A percentile compares a stretch with the other conserved stretches of the same genome.
These are phyloP conservation scores for Cryphonectria parasitica DNA, from an alignment of 2,329 filamentous ascomycete genomes.

Conservation along the genomic window DNA sequence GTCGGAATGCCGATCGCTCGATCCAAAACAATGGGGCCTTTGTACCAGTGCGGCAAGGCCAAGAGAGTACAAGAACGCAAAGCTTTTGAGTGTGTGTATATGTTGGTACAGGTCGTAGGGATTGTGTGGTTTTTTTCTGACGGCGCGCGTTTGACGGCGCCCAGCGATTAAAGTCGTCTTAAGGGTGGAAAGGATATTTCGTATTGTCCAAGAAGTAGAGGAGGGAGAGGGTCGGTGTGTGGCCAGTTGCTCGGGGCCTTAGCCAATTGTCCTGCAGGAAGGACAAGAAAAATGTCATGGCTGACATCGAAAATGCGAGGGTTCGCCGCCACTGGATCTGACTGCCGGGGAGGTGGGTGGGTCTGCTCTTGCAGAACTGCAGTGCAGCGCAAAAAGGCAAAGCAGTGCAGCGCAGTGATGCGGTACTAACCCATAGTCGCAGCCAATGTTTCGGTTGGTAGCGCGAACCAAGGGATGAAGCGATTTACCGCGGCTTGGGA, in stretches of 20 bases:
- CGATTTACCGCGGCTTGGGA: constrained; percentile 41
- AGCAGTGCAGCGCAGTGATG: background rate
- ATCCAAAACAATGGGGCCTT: constrained; percentile 26
- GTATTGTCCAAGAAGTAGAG: constrained; percentile 22
- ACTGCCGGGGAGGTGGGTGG: constrained; percentile 8
- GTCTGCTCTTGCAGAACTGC: background rate
- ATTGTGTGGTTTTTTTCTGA: background rate
- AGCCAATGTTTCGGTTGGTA: constrained; percentile 27
- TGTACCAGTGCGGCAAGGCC: constrained; percentile 13
- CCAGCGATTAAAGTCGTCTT: constrained; percentile 27
- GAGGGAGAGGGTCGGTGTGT: constrained; percentile 12
- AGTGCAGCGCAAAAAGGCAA: background rate
- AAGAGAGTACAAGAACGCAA: constrained; percentile 16
- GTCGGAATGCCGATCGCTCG: constrained; percentile 34
- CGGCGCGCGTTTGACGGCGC: constrained; percentile 23
- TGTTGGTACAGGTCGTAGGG: constrained; percentile 27
- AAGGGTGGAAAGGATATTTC: constrained; percentile 20
- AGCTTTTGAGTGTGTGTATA: background rate
- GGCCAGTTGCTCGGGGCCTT: constrained; percentile 17
- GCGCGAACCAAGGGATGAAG: constrained; percentile 31
- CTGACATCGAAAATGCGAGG: constrained; percentile 11
- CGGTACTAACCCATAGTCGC: constrained; percentile 25
- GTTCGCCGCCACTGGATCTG: constrained; percentile 24
- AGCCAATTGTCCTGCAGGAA: constrained; percentile 11
- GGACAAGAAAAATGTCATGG: constrained; percentile 4